Percentiles rank a stretch among this genome's conserved stretches.
Conservation (phyloP, 495 filamentous ascomycete species). For the Pyrenula aspistea region DNA sequence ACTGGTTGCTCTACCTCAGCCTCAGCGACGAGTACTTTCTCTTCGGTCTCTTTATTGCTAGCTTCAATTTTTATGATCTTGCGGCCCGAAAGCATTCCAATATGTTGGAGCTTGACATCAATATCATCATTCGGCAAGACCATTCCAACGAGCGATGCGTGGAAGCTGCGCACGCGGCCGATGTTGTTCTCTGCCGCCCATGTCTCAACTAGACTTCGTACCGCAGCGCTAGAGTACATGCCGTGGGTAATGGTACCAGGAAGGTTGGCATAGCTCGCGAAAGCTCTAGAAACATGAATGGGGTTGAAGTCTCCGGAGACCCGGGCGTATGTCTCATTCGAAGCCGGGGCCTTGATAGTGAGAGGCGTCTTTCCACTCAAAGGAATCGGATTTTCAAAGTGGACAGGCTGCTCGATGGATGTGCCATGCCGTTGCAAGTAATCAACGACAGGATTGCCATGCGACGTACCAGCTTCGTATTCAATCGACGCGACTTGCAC, state of each 20-base stretch:
- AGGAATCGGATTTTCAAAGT: conserved; percentile 95
- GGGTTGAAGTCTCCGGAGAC: conserved; percentile 98
- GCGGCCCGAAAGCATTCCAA: conserved; percentile 93
- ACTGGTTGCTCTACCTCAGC: conserved; percentile 98
- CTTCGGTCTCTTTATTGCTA: conserved; percentile 83
- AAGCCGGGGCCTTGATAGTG: conserved; percentile 78
- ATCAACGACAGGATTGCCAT: conserved; percentile 93
- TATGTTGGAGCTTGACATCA: conserved; percentile 84
- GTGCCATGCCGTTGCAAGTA: conserved; percentile 87
- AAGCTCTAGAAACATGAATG: conserved; percentile 94
- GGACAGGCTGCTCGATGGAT: conserved; percentile 90
- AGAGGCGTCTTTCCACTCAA: conserved; percentile 85
- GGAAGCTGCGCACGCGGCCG: conserved; percentile 92
- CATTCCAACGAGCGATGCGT: conserved; percentile 92
- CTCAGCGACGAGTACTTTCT: conserved; percentile 88
- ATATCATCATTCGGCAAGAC: conserved; percentile 93
- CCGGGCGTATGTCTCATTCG: conserved; percentile 93
- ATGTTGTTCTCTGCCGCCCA: conserved; percentile 99
- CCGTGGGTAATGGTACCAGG: conserved; percentile 96
- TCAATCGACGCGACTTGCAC: conserved; percentile 93
- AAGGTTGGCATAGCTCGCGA: conserved; percentile 87
- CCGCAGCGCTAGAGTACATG: conserved; percentile 97
- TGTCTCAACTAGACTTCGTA: conserved; percentile 95
- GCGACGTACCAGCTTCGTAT: conserved; percentile 78
- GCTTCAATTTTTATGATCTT: conserved; percentile 99